phyloP scores from a whole-genome alignment of 495 filamentous ascomycete genomes.

The Penicillium diatomitis region DNA sequence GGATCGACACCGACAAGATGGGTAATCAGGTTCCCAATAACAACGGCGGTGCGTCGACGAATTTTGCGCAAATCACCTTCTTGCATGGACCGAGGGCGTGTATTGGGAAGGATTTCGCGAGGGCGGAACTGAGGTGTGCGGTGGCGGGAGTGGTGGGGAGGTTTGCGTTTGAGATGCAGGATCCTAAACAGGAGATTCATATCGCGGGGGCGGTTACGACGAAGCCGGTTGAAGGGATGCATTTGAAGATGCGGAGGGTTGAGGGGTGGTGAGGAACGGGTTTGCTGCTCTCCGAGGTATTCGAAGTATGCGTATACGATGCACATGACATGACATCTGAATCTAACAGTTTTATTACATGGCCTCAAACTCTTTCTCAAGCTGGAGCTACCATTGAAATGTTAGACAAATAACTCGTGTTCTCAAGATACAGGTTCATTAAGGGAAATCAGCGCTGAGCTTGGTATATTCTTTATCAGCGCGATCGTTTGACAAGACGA shows the following conservation, averaged over 20 bases:
- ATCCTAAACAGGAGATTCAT: constrained; percentile 48
- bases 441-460: too few relatives aligned
- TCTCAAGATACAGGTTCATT: too few relatives aligned
- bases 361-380: too few relatives aligned
- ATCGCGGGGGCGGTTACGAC: constrained; percentile 57
- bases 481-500: too few relatives aligned
- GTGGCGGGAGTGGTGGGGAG: constrained; percentile 28
- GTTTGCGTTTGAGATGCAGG: constrained; percentile 45
- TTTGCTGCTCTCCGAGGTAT: too few relatives aligned
- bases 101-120: constrained; percentile 44
- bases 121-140: constrained; percentile 29
- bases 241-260: constrained; percentile 48
- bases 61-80: constrained; percentile 40
- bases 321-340: too few relatives aligned
- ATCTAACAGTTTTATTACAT: too few relatives aligned
- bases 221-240: constrained; percentile 56
- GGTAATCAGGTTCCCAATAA: constrained; percentile 21
- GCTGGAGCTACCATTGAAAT: too few relatives aligned
- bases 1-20: constrained; percentile 35
- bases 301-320: too few relatives aligned
- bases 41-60: constrained; percentile 33
- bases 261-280: constrained; percentile 47
- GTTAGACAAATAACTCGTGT: too few relatives aligned
- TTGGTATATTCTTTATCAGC: too few relatives aligned
- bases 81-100: constrained; percentile 40